Base-by-base conservation (phyloP, 129 eudicot genomes). In the Ambrosia trifida region DNA sequence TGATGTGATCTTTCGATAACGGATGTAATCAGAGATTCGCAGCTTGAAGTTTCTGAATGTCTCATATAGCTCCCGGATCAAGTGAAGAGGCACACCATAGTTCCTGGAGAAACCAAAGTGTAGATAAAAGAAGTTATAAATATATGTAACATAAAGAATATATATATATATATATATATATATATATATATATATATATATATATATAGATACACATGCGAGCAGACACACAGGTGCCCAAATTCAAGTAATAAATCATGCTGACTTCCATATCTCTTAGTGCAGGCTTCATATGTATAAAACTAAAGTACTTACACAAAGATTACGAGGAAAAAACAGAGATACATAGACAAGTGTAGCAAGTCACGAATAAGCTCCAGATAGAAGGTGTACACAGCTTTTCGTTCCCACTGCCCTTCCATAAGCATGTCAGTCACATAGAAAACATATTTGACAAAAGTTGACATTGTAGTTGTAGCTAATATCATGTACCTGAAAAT, bases 321-420 rank as follows among this genome's bases (percentile, higher is more conserved):
- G 70, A 95, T 86, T 74, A 78, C 94, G 52, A 90, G 89, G 82
- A 95, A 95, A 86, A 95, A 95, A 36, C 97, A 90, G 24, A 95
- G 78, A 79, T 95, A 95, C 94, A 95, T 57, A 79, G 97, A 85
- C 82, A 95, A 83, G 85, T 95, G 99, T 64, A 95, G 73, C 76
- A 95, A 81, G 88, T 95, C 99, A 5, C 97, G 87, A 68, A 90
- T 74, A 66, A 95, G 99, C 82, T 95, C 99, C 91, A 90, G 75
- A 82, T 95, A 90, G 78, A 95, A 95, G 19, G 99, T 95, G 76
- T 86, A 95, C 43, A 95, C 94, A 56, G 97, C 94, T 75, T 90
- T 95, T 72, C 47, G 88, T 69, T 95, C 99, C 99, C 99, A 95
- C 75, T 90, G 99, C 44, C 99, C 99, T 74, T 95, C 99, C 99